These are phyloP conservation scores for Sordaria brevicollis DNA, from an alignment of 495 filamentous ascomycete species.

Conservation along the genomic window DNA sequence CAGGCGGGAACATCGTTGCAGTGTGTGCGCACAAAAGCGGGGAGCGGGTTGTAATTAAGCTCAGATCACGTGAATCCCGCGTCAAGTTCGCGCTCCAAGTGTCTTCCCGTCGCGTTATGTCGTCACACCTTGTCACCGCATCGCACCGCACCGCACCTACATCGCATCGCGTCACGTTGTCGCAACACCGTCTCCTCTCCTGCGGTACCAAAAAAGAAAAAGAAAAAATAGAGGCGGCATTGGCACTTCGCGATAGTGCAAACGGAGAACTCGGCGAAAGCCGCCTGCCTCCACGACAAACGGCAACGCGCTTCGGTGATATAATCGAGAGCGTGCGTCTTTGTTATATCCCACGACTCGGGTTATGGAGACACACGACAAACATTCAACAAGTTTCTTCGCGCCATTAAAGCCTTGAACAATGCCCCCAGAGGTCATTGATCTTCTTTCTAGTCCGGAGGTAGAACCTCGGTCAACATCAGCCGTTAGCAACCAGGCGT, in stretches of 20 bases:
- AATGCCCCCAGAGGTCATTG: conserved; percentile 32
- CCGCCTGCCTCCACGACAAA: not conserved
- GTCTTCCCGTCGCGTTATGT: conserved; percentile 4
- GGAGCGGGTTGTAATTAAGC: not conserved
- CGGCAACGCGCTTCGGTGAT: not conserved
- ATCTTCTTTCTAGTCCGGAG: conserved; percentile 23
- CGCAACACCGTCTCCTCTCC: not conserved
- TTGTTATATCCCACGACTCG: not conserved
- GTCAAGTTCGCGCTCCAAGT: conserved; percentile 5
- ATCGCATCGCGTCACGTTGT: not conserved
- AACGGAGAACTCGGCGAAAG: not conserved
- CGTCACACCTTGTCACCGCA: not conserved
- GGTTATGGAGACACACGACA: not conserved
- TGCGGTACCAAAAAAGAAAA: not conserved
- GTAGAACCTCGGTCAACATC: not conserved
- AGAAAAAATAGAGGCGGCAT: not conserved
- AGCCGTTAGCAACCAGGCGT: not conserved
- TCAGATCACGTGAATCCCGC: conserved; percentile 7
- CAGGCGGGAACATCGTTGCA: too few species aligned
- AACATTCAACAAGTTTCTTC: not conserved
- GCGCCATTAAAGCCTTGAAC: not conserved
- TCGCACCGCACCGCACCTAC: not conserved
- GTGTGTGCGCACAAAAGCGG: too few species aligned
- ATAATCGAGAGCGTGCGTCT: too few species aligned
- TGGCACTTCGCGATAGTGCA: not conserved